Percentiles rank a stretch among this genome's conserved stretches.
These are phyloP conservation scores for Arachis stenosperma DNA, from an alignment of 306 rosid species.

Conservation along the genomic window DNA sequence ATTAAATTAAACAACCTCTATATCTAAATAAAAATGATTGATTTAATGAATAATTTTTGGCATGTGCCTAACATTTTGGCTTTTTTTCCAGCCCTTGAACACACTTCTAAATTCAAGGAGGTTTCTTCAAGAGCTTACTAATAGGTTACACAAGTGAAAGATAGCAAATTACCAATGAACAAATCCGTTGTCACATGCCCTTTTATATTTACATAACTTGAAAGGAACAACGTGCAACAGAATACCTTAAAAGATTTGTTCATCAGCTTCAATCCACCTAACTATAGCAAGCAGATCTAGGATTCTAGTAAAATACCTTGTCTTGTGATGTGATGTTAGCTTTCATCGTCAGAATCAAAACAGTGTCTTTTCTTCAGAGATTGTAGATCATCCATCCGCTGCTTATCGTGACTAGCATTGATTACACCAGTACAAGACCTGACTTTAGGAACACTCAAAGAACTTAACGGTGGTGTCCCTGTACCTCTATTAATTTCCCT, in stretches of 20 bases:
- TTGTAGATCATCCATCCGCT: conserved; percentile 50
- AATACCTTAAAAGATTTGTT: conserved; percentile 4
- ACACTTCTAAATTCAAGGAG: too few relatives aligned
- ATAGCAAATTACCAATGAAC: too few relatives aligned
- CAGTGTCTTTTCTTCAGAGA: conserved; percentile 69
- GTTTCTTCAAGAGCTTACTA: too few relatives aligned
- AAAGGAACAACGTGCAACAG: not conserved
- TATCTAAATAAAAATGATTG: too few relatives aligned
- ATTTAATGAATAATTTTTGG: too few relatives aligned
- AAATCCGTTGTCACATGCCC: too few relatives aligned
- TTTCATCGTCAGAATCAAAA: conserved; percentile 79
- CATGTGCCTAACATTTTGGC: too few relatives aligned
- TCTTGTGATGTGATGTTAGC: conserved; percentile 22
- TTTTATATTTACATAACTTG: not conserved
- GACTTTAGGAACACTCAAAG: conserved; percentile 69
- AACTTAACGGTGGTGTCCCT: conserved; percentile 62
- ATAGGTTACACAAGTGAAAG: too few relatives aligned
- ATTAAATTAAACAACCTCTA: too few relatives aligned
- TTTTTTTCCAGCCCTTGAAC: too few relatives aligned
- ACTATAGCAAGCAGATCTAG: conserved; percentile 1
- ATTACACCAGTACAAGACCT: conserved; percentile 49
- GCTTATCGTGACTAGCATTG: conserved; percentile 40
- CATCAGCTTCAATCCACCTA: conserved; percentile 14
- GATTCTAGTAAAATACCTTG: not conserved
- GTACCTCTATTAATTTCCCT: conserved; percentile 75